A percentile compares a stretch with the other conserved stretches of the same genome.
phyloP scores from a whole-genome alignment of 768 basidiomycete genomes.

The Amanita jacksonii region DNA sequence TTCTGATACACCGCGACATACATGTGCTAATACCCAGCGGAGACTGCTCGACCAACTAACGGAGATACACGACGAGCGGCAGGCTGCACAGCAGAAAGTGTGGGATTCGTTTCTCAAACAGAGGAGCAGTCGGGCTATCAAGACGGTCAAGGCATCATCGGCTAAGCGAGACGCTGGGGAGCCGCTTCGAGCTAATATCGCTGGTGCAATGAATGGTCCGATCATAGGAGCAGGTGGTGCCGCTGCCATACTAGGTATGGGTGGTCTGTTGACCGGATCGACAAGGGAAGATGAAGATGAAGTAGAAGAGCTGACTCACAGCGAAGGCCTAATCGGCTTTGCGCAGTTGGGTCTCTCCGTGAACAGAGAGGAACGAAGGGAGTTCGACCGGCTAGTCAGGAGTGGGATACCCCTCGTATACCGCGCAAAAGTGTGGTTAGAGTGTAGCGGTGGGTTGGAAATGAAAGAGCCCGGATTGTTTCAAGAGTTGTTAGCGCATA shows the following conservation, averaged over 20 bases:
- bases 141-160: constrained; percentile 21
- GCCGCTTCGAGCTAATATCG: not conserved
- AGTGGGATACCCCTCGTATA: constrained; percentile 83
- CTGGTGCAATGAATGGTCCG: constrained; percentile 6
- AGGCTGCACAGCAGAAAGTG: too few relatives aligned
- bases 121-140: too few relatives aligned
- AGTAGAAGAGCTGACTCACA: constrained; percentile 71
- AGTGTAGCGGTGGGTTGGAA: constrained; percentile 90
- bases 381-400: constrained; percentile 73
- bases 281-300: constrained; percentile 40
- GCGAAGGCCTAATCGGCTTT: constrained; percentile 83
- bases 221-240: constrained; percentile 30
- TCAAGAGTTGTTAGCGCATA: constrained; percentile 57
- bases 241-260: constrained; percentile 57
- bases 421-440: constrained; percentile 84
- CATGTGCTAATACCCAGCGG: too few relatives aligned
- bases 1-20: too few relatives aligned
- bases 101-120: too few relatives aligned
- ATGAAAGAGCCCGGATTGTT: constrained; percentile 90
- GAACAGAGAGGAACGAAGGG: constrained; percentile 68
- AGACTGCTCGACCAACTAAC: too few relatives aligned
- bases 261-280: constrained; percentile 27
- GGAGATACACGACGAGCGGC: too few relatives aligned
- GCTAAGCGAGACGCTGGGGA: constrained; percentile 13
- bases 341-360: constrained; percentile 77